phyloP scores from a whole-genome alignment of 768 basidiomycete species.

The Boletus eberwhitei region DNA sequence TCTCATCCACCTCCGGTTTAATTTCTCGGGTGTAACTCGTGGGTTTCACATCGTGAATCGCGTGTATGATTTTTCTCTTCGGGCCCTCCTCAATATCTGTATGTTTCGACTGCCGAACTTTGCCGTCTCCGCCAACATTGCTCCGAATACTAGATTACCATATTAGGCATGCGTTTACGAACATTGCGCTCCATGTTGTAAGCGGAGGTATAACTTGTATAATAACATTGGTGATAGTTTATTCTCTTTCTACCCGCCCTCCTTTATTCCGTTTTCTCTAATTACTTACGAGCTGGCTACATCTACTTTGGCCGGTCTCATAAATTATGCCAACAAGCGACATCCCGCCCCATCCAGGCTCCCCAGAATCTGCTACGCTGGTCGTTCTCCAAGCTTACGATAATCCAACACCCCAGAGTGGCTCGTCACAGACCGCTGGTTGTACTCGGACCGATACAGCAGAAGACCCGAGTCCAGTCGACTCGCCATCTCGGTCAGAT shows the following conservation, averaged over 20 bases:
- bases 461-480: slow-evolving; percentile 6
- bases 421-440: neutral
- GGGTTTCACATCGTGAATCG: neutral
- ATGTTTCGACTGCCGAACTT: neutral
- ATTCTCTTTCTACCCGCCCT: slow-evolving; percentile 20
- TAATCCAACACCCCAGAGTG: neutral
- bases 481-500: slow-evolving; percentile 21
- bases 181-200: slow-evolving; percentile 20
- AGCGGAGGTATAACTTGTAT: slow-evolving; percentile 11
- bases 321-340: slow-evolving; percentile 13
- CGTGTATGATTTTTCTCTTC: neutral
- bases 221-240: neutral
- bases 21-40: neutral
- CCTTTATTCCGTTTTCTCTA: slow-evolving; percentile 1
- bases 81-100: no score
- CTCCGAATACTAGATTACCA: slow-evolving; percentile 8
- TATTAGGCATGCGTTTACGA: slow-evolving; percentile 33
- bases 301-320: neutral
- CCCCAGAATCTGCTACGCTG: slow-evolving; percentile 31
- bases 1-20: neutral
- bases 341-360: slow-evolving; percentile 11
- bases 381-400: slow-evolving; percentile 27
- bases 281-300: slow-evolving; percentile 5
- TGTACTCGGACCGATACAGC: neutral
- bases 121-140: neutral